Conservation (phyloP, 1,139 yeast species). For the Magnusiomyces suaveolens region DNA sequence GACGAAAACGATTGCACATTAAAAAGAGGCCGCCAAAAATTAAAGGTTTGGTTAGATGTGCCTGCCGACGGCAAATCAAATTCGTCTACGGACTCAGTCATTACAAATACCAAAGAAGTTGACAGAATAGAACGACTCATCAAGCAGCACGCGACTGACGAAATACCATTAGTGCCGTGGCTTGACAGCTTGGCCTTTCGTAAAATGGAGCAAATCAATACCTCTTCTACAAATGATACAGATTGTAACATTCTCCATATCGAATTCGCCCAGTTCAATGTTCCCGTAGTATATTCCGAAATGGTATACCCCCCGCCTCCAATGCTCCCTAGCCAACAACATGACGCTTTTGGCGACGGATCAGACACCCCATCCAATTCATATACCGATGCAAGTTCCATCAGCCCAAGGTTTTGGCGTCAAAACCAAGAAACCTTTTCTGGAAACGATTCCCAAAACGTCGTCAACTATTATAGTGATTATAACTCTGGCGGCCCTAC, state of each 20-base stretch:
- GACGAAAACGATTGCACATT: slow-evolving; percentile 41
- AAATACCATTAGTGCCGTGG: slow-evolving; percentile 58
- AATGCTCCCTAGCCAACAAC: slow-evolving; percentile 18
- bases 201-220: slow-evolving; percentile 41
- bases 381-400: slow-evolving; percentile 5
- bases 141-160: slow-evolving; percentile 61
- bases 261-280: slow-evolving; percentile 67
- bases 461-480: slow-evolving; percentile 1
- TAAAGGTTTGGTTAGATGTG: slow-evolving; percentile 35
- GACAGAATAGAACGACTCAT: slow-evolving; percentile 45
- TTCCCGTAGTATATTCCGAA: slow-evolving; percentile 76
- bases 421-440: neutral
- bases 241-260: slow-evolving; percentile 44
- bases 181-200: slow-evolving; percentile 60
- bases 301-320: slow-evolving; percentile 34
- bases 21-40: slow-evolving; percentile 49
- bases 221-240: slow-evolving; percentile 16
- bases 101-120: slow-evolving; percentile 26
- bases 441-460: slow-evolving; percentile 6
- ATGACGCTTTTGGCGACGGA: slow-evolving; percentile 8
- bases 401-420: neutral
- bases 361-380: slow-evolving; percentile 3
- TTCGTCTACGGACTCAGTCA: slow-evolving; percentile 26
- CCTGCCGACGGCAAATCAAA: slow-evolving; percentile 30
- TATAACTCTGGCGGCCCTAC: slow-evolving; percentile 3